These are phyloP conservation scores for Biscogniauxia marginata DNA, from an alignment of 2,329 filamentous ascomycete species.

Conservation along the genomic window DNA sequence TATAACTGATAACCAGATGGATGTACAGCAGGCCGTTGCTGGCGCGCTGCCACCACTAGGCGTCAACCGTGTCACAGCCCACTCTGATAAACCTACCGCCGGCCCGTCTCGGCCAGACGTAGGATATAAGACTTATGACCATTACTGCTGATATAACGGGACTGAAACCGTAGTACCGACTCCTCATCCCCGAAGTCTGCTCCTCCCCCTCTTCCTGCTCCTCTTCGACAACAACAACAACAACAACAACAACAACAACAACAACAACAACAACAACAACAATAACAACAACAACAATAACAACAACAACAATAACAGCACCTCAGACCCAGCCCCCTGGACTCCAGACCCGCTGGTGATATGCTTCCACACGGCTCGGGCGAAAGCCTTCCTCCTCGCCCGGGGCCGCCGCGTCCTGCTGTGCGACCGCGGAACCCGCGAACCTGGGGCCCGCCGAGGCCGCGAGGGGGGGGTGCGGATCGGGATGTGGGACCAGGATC, in stretches of 20 bases:
- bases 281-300: too few relatives aligned
- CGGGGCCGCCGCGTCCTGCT: constrained; percentile 23
- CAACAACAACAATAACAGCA: too few relatives aligned
- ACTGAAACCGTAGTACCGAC: not conserved
- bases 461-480: constrained; percentile 28
- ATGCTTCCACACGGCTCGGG: constrained; percentile 34
- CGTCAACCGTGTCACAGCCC: too few relatives aligned
- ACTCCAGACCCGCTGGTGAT: constrained; percentile 23
- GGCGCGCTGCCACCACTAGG: too few relatives aligned
- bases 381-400: constrained; percentile 22
- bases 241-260: too few relatives aligned
- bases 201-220: not conserved
- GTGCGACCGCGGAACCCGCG: constrained; percentile 19
- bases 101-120: too few relatives aligned
- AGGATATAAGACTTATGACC: not conserved
- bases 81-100: too few relatives aligned
- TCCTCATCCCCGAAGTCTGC: not conserved
- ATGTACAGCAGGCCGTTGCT: too few relatives aligned
- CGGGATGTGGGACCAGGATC: not conserved
- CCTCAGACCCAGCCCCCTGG: not conserved
- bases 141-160: not conserved
- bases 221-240: too few relatives aligned
- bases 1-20: too few relatives aligned
- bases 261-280: too few relatives aligned
- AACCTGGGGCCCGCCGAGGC: constrained; percentile 19